Percentiles rank a stretch among this genome's conserved stretches.
phyloP scores from a whole-genome alignment of 352 stramenopile genomes.

The Phytopythium ostracodes region DNA sequence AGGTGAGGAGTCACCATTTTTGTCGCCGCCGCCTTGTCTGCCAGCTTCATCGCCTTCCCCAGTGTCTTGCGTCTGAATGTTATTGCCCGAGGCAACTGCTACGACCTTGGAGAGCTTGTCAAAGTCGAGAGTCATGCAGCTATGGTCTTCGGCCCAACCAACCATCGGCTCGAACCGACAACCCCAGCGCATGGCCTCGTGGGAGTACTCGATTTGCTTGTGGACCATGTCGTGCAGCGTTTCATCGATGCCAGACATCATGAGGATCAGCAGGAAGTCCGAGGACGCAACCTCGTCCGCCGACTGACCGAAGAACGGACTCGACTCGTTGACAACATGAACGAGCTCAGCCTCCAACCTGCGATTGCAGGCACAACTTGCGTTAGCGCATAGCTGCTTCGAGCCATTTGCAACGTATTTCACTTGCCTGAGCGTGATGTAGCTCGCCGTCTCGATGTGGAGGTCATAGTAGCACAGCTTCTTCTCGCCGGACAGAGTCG shows the following conservation, averaged over 20 bases:
- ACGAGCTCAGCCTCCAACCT: slow-evolving; percentile 54
- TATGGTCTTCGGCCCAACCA: slow-evolving; percentile 26
- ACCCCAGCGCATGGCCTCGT: slow-evolving; percentile 37
- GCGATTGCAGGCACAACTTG: background rate
- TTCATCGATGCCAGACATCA: slow-evolving; percentile 53
- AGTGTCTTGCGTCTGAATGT: background rate
- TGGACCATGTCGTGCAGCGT: slow-evolving; percentile 61
- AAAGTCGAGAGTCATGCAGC: slow-evolving; percentile 41
- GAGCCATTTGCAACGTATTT: background rate
- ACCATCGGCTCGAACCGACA: slow-evolving; percentile 36
- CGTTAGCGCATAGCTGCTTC: background rate
- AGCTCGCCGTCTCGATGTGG: slow-evolving; percentile 34
- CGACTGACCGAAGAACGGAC: slow-evolving; percentile 40
- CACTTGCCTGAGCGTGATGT: slow-evolving; percentile 41
- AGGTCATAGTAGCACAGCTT: slow-evolving; percentile 68
- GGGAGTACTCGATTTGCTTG: slow-evolving; percentile 44
- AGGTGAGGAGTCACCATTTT: background rate
- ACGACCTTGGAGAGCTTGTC: slow-evolving; percentile 32
- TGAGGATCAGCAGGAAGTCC: slow-evolving; percentile 51
- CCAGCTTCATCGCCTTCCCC: background rate
- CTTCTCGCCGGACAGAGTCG: slow-evolving; percentile 29
- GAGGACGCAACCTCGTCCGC: slow-evolving; percentile 24
- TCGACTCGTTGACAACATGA: slow-evolving; percentile 34
- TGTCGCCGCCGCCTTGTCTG: background rate
- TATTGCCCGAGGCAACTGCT: slow-evolving; percentile 10